A percentile compares a stretch with the other conserved stretches of the same genome.
Evolutionary conservation across 768 basidiomycete genomes (phyloP).

Genomic region (Kwoniella sp.): DNA sequence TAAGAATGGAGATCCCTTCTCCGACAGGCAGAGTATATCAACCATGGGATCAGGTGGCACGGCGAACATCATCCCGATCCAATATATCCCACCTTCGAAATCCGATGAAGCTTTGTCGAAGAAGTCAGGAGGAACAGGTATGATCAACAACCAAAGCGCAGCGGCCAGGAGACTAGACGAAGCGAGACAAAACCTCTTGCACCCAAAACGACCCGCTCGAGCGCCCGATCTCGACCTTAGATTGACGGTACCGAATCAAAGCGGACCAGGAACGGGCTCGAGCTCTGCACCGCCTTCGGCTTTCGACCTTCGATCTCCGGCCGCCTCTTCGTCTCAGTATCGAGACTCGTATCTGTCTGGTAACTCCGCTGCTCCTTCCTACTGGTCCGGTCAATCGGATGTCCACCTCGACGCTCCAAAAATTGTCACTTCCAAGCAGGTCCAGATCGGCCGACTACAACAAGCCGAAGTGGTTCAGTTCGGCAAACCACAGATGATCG

Average conservation of each 20-base stretch:
- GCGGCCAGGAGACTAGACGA: constrained; percentile 47
- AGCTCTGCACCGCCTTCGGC: constrained; percentile 7
- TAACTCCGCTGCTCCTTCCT: constrained; percentile 30
- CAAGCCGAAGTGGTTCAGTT: constrained; percentile 53
- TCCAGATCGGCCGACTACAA: constrained; percentile 50
- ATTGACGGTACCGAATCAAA: constrained; percentile 20
- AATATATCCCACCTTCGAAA: constrained; percentile 45
- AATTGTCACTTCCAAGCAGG: constrained; percentile 52
- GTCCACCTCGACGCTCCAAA: constrained; percentile 50
- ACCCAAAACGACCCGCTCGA: constrained; percentile 45
- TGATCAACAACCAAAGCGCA: constrained; percentile 8
- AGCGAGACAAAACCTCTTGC: constrained; percentile 44
- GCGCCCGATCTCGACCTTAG: constrained; percentile 51
- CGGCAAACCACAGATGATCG: constrained; percentile 18
- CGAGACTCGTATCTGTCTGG: constrained; percentile 46
- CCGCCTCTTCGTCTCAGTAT: constrained; percentile 1
- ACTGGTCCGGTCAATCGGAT: constrained; percentile 33
- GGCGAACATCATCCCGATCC: constrained; percentile 53
- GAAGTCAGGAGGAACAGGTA: constrained; percentile 9
- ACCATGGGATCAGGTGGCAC: constrained; percentile 28
- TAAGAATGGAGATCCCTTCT: constrained; percentile 45
- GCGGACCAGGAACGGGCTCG: background rate
- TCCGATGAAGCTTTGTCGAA: constrained; percentile 30
- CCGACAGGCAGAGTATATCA: constrained; percentile 45
- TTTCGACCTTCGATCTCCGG: constrained; percentile 25